Conservation (phyloP, 1,284 basidiomycete genomes). For the Tilletia indica region DNA sequence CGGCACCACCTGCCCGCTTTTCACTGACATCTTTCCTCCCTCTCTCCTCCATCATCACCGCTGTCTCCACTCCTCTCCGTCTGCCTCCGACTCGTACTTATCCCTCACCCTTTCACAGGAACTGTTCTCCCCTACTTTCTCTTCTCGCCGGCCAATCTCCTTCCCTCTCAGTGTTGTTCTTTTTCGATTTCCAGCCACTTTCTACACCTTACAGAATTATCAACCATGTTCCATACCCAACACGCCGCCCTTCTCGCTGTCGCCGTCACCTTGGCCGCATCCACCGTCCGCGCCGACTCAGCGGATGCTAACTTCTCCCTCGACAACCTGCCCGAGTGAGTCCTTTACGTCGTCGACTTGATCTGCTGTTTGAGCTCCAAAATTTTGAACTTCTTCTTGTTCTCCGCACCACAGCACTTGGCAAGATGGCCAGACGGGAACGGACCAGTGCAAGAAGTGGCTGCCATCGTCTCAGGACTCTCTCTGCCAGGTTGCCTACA, state of each 20-base stretch:
- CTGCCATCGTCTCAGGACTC: conserved; percentile 8
- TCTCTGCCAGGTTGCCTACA: conserved; percentile 25
- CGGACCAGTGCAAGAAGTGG: conserved; percentile 24
- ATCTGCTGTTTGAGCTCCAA: too few relatives aligned
- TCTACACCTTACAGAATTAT: not conserved
- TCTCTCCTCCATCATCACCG: not conserved
- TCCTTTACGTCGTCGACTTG: not conserved
- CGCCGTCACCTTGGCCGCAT: not conserved
- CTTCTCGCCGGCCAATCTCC: too few relatives aligned
- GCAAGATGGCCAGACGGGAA: conserved; percentile 25
- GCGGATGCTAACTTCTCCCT: conserved; percentile 17
- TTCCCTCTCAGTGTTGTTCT: too few relatives aligned
- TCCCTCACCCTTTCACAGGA: not conserved
- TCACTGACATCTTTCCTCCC: not conserved
- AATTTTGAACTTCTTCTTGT: not conserved
- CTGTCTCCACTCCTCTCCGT: not conserved
- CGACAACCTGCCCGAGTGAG: conserved; percentile 19
- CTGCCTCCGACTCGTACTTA: not conserved
- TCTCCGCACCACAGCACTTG: conserved; percentile 2
- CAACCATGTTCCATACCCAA: not conserved
- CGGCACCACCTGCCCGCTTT: too few relatives aligned
- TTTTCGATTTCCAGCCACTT: not conserved
- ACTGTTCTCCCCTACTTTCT: too few relatives aligned
- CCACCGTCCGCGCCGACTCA: not conserved
- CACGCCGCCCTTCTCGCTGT: not conserved